A percentile compares a stretch with the other conserved stretches of the same genome.
Evolutionary conservation across 2,329 filamentous ascomycete species (phyloP).

Genomic region (Graphilbum fragrans): DNA sequence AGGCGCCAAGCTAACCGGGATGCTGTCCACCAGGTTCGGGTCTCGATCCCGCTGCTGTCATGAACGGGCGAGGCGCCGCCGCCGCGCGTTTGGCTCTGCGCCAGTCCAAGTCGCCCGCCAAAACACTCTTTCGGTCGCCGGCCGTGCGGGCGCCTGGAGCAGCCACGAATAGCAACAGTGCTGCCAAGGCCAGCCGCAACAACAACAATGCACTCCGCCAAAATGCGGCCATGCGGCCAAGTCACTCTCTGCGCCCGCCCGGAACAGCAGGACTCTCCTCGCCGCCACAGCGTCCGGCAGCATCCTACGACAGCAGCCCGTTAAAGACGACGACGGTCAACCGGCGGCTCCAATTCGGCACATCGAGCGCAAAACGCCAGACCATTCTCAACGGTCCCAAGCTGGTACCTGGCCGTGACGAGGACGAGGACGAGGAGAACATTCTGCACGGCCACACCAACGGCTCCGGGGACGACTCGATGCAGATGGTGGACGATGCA

Average conservation of each 20-base stretch:
- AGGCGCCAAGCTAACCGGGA: background rate
- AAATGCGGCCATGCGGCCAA: conserved; percentile 15
- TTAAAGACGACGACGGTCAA: conserved; percentile 27
- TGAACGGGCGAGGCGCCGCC: conserved; percentile 36
- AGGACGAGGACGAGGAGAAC: conserved; percentile 16
- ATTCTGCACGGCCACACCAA: conserved; percentile 14
- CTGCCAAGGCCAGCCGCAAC: background rate
- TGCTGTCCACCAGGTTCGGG: conserved; percentile 29
- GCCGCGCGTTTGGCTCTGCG: conserved; percentile 33
- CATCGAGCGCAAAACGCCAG: conserved; percentile 13
- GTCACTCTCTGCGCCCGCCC: conserved; percentile 41
- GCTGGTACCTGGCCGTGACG: conserved; percentile 16
- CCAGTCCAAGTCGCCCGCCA: conserved; percentile 46
- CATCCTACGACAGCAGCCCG: conserved; percentile 17
- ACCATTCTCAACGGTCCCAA: conserved; percentile 1
- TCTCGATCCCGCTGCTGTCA: conserved; percentile 39
- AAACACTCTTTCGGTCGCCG: conserved; percentile 48
- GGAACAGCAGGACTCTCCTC: conserved; percentile 17
- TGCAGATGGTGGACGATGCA: conserved; percentile 25
- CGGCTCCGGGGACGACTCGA: conserved; percentile 24
- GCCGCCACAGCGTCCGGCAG: conserved; percentile 27
- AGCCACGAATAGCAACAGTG: conserved; percentile 12
- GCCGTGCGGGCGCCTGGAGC: conserved; percentile 31
- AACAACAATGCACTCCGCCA: background rate
- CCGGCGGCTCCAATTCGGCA: conserved; percentile 41